Conservation (phyloP, 2,329 filamentous ascomycete genomes). For the Neofusicoccum ribis region DNA sequence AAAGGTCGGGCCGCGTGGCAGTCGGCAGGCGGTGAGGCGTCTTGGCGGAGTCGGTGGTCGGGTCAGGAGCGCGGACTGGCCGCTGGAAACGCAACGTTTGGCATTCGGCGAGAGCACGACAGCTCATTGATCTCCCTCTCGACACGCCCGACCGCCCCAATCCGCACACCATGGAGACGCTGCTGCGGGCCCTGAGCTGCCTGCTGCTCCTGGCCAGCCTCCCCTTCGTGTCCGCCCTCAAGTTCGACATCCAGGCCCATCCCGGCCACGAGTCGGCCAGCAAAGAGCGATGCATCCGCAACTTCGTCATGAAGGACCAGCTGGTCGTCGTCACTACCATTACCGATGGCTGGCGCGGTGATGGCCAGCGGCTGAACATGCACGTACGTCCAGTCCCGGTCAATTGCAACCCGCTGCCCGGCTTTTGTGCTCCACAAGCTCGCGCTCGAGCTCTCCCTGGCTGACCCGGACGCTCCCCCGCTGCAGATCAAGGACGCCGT, state of each 20-base stretch:
- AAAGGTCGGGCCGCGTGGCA: not conserved
- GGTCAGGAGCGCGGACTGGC: not conserved
- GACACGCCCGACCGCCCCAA: not conserved
- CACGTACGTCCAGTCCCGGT: slow-evolving; percentile 62
- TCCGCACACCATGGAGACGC: slow-evolving; percentile 34
- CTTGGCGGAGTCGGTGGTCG: too few relatives aligned
- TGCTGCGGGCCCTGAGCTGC: slow-evolving; percentile 34
- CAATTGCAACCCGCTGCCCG: not conserved
- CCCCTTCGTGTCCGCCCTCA: slow-evolving; percentile 65
- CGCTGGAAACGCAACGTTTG: slow-evolving; percentile 3
- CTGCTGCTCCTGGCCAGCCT: slow-evolving; percentile 42
- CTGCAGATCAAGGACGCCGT: slow-evolving; percentile 87
- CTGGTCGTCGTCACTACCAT: slow-evolving; percentile 94
- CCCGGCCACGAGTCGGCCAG: slow-evolving; percentile 60
- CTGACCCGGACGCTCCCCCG: slow-evolving; percentile 4
- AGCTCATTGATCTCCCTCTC: not conserved
- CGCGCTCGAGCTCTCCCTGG: not conserved
- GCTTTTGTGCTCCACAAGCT: not conserved
- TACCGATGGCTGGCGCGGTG: slow-evolving; percentile 79
- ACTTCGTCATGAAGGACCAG: slow-evolving; percentile 90
- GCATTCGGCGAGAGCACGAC: slow-evolving; percentile 5
- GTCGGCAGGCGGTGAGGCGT: too few relatives aligned
- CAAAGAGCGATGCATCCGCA: slow-evolving; percentile 88
- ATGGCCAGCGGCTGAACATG: slow-evolving; percentile 93
- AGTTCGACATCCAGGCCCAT: slow-evolving; percentile 85